These are phyloP conservation scores for Cichorium intybus DNA, from an alignment of 140 eudicot species.

Conservation along the genomic window DNA sequence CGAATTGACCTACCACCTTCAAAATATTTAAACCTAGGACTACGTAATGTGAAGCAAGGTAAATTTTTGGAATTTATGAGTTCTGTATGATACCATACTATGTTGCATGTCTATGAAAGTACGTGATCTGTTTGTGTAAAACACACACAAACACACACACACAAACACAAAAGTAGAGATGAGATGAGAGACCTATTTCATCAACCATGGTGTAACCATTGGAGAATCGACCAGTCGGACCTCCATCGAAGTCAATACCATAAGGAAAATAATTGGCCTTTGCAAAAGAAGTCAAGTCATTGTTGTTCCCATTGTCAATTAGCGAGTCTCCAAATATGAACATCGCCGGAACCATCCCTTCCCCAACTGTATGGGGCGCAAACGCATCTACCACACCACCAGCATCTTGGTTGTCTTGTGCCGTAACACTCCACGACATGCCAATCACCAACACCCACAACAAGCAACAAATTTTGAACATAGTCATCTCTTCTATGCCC, in stretches of 20 bases:
- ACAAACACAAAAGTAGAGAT: background rate
- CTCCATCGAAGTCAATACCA: slow-evolving; percentile 82
- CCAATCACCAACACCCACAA: slow-evolving; percentile 19
- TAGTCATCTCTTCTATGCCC: background rate
- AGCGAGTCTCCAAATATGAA: slow-evolving; percentile 86
- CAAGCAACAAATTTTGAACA: slow-evolving; percentile 8
- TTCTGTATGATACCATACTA: background rate
- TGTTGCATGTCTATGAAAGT: slow-evolving; percentile 14
- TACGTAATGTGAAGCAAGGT: background rate
- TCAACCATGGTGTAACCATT: slow-evolving; percentile 95
- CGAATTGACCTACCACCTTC: background rate
- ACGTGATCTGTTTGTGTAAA: background rate
- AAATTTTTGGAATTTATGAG: background rate
- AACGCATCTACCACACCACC: slow-evolving; percentile 18
- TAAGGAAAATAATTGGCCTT: slow-evolving; percentile 93
- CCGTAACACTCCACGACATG: slow-evolving; percentile 23
- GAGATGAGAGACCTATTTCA: slow-evolving; percentile 50
- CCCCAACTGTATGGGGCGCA: background rate
- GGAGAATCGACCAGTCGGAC: slow-evolving; percentile 85
- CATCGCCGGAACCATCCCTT: slow-evolving; percentile 76
- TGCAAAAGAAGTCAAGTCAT: slow-evolving; percentile 70
- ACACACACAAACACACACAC: slow-evolving; percentile 2
- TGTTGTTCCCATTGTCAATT: slow-evolving; percentile 86
- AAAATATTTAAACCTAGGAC: background rate
- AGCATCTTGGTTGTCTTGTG: slow-evolving; percentile 22